Evolutionary conservation across 169 alveolate genomes (phyloP), one percentile per base, ranked within the genome.

Genomic region (Cystoisospora suis): DNA sequence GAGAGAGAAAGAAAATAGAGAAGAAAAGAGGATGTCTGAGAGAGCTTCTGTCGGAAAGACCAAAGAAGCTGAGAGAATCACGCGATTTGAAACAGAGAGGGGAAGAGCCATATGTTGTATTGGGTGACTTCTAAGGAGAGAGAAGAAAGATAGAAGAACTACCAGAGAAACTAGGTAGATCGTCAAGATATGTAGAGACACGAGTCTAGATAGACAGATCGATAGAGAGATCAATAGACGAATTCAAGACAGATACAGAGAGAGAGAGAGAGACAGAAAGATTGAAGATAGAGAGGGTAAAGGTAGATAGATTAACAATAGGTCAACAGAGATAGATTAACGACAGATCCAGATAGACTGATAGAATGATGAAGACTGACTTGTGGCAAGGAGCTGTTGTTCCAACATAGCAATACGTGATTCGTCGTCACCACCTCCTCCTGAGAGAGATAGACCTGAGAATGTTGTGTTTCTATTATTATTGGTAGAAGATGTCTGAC

Each of bases 401-500:
- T 81, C 88, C 47, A 56, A 53, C 6, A 32, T 17, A n/a, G 70
- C 88, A 34, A 49, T 49, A n/a, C 23, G 20, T 81, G 42, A 61
- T 40, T 56, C 75, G 47, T 56, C 46, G 7, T 45, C 88, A 4
- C 40, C 75, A 17, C 20, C 29, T 29, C 70, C 40, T 1, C 12
- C 27, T 20, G 70, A 75, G 87, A 27, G 70, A 45, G 61, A 23
- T 69, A 6, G 69, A 6, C 70, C 87, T 4, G 87, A 12, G 40
- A 42, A 3, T 2, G 49, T 5, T 12, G 70, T 40, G 29, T 7
- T 29, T n/a, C 79, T 65, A 27, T 75, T 70, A 86, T 86, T 40
- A 34, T 75, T 75, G 79, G 87, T 61, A 75, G 92, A 15, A 53
- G 29, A 12, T 2, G 38, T 32, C 40, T 90, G 93, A 17, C 83